phyloP scores from a whole-genome alignment of 1,139 yeast genomes.

The Geotrichum fermentans region DNA sequence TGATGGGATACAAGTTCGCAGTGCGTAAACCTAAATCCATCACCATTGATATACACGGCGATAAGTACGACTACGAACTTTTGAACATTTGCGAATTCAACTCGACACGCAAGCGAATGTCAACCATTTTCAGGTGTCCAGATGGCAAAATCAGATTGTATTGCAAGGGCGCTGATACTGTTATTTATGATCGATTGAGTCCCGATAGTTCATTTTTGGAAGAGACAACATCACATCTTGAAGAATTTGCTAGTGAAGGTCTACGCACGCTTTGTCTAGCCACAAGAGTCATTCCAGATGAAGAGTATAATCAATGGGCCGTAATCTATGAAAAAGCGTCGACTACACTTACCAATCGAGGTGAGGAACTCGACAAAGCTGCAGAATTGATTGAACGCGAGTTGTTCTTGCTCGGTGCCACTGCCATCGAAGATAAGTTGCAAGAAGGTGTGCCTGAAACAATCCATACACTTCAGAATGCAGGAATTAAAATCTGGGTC shows the following conservation, averaged over 20 bases:
- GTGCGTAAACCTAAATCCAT: slow-evolving; percentile 84
- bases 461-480: slow-evolving; percentile 87
- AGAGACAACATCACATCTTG: slow-evolving; percentile 79
- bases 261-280: slow-evolving; percentile 92
- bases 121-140: slow-evolving; percentile 88
- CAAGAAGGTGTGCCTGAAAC: slow-evolving; percentile 99
- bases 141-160: slow-evolving; percentile 85
- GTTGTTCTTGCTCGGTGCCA: slow-evolving; percentile 82
- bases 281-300: slow-evolving; percentile 69
- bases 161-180: slow-evolving; percentile 98
- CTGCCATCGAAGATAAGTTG: slow-evolving; percentile 95
- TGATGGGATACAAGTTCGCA: slow-evolving; percentile 74
- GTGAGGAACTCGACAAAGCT: slow-evolving; percentile 69
- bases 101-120: slow-evolving; percentile 96
- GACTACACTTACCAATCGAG: slow-evolving; percentile 69
- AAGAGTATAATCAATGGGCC: slow-evolving; percentile 66
- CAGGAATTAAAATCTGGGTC: slow-evolving; percentile 97
- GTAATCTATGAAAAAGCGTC: slow-evolving; percentile 69
- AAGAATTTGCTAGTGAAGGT: slow-evolving; percentile 96
- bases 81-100: slow-evolving; percentile 93
- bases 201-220: slow-evolving; percentile 73
- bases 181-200: slow-evolving; percentile 76
- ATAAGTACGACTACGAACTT: slow-evolving; percentile 61
- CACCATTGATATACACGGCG: slow-evolving; percentile 52
- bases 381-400: slow-evolving; percentile 81